Evolutionary conservation across 73 alveolate genomes (phyloP).

Genomic region (Stentor roeselii): DNA sequence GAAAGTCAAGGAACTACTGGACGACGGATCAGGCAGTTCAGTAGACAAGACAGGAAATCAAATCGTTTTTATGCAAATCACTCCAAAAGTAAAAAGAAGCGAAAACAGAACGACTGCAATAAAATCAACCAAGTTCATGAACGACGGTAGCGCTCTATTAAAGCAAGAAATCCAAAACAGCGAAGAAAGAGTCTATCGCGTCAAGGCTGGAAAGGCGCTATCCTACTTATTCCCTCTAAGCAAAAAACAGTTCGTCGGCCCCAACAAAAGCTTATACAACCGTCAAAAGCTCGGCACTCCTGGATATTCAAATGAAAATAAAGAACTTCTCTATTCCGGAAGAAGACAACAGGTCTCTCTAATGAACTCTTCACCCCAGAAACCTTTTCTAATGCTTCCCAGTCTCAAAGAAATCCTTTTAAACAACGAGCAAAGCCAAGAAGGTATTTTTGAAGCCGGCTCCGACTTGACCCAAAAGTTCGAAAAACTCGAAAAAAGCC

Average conservation of each 20-base stretch:
- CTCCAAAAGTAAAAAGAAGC: not conserved
- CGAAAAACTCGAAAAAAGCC: slow-evolving; percentile 6
- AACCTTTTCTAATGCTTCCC: slow-evolving; percentile 20
- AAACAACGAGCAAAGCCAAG: not conserved
- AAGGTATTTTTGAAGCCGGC: not conserved
- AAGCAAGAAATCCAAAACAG: not conserved
- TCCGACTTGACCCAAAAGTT: not conserved
- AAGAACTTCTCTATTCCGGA: not conserved
- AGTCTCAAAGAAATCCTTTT: slow-evolving; percentile 13
- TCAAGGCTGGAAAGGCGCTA: slow-evolving; percentile 6
- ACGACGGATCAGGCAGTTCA: not conserved
- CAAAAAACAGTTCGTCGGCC: not conserved
- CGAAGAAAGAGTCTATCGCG: slow-evolving; percentile 2
- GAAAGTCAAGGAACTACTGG: not conserved
- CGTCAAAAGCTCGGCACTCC: slow-evolving; percentile 1
- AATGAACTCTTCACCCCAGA: slow-evolving; percentile 21
- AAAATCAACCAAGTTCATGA: not conserved
- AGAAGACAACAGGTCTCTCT: slow-evolving; percentile 16
- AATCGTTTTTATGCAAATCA: too few relatives aligned
- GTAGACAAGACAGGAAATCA: not conserved
- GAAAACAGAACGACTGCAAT: not conserved
- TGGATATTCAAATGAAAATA: not conserved
- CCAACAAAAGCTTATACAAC: not conserved
- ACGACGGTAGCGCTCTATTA: not conserved
- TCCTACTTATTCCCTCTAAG: not conserved